A percentile compares a stretch with the other conserved stretches of the same genome.
Evolutionary conservation across 1,139 yeast genomes (phyloP).

Genomic region (Saccharomyces uvarum): DNA sequence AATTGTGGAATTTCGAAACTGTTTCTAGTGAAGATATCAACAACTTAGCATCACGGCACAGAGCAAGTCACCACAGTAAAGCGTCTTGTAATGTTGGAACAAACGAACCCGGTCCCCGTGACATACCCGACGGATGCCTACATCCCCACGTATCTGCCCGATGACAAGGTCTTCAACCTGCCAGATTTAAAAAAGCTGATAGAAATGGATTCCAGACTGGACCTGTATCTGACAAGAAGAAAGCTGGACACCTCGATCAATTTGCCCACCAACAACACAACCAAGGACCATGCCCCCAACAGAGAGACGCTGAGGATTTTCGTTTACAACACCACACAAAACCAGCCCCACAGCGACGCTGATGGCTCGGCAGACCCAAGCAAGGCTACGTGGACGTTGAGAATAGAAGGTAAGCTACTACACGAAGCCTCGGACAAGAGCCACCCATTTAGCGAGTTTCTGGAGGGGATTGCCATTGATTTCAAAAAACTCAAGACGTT

Average conservation of each 20-base stretch:
- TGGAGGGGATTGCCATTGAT: conserved; percentile 83
- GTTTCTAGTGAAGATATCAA: background rate
- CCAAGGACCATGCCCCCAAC: background rate
- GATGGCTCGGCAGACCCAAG: conserved; percentile 14
- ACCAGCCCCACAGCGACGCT: conserved; percentile 85
- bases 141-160: conserved; percentile 51
- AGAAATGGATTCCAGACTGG: conserved; percentile 2
- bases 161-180: conserved; percentile 11
- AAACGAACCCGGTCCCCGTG: conserved; percentile 11
- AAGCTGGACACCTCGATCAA: background rate
- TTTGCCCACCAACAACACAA: background rate
- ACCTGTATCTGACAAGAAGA: background rate
- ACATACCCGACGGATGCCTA: conserved; percentile 55
- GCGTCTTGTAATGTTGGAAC: conserved; percentile 1
- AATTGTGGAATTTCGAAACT: background rate
- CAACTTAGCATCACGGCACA: background rate
- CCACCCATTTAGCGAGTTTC: conserved; percentile 65
- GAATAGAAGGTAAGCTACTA: conserved; percentile 78
- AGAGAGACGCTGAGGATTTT: conserved; percentile 54
- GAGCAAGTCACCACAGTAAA: background rate
- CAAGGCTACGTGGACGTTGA: conserved; percentile 59
- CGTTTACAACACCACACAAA: conserved; percentile 71
- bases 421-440: conserved; percentile 36
- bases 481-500: conserved; percentile 32
- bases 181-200: background rate